Evolutionary conservation across 192 early-diverging fungal species (phyloP).

Genomic region (Mortierella alpina): DNA sequence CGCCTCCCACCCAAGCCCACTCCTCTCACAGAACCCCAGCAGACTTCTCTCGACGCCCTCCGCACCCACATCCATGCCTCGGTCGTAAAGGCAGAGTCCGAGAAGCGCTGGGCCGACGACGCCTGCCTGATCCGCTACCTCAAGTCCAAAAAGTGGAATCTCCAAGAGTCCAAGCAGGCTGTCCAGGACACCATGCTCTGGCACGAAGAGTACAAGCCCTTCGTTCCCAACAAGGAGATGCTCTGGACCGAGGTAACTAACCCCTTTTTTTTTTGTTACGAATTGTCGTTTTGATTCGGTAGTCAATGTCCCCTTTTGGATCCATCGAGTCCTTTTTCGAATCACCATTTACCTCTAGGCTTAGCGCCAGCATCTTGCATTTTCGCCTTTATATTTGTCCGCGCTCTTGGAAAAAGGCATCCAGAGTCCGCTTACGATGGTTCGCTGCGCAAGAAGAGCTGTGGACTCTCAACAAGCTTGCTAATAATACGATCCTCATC

Average conservation of each 20-base stretch:
- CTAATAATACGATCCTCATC: no score
- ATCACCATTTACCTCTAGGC: no score
- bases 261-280: neutral
- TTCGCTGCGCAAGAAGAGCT: neutral
- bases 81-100: conserved; percentile 1
- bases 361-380: neutral
- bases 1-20: neutral
- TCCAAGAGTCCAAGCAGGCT: conserved; percentile 70
- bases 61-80: conserved; percentile 25
- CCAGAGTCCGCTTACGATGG: neutral
- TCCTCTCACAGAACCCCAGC: conserved; percentile 21
- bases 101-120: conserved; percentile 47
- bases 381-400: conserved; percentile 7
- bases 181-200: conserved; percentile 83
- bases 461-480: no score
- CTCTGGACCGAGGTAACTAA: conserved; percentile 76
- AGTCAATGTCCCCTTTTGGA: no score
- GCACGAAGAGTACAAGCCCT: conserved; percentile 79
- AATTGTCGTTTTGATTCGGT: neutral
- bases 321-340: no score
- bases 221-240: conserved; percentile 74
- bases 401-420: neutral
- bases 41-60: conserved; percentile 21
- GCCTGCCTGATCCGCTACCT: conserved; percentile 77
- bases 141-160: conserved; percentile 77